phyloP scores from a whole-genome alignment of 2,329 filamentous ascomycete species.

The Aspergillus fischeri region DNA sequence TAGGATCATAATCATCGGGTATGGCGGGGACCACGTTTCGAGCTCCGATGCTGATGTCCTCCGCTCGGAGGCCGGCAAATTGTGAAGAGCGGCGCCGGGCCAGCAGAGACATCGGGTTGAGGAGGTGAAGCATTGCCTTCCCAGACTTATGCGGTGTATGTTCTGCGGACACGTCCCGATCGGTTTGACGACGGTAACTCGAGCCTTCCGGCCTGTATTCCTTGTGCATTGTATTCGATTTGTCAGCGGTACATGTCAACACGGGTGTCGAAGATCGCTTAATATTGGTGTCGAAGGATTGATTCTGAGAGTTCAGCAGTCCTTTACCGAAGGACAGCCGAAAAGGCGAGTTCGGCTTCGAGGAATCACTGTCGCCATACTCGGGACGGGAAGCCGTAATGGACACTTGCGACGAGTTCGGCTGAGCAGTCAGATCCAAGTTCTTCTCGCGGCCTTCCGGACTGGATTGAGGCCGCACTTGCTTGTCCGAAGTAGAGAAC shows the following conservation, averaged over 20 bases:
- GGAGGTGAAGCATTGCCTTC: slow-evolving; percentile 52
- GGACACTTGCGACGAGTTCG: slow-evolving; percentile 26
- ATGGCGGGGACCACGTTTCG: slow-evolving; percentile 48
- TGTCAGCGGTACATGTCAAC: slow-evolving; percentile 20
- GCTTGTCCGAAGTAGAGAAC: slow-evolving; percentile 22
- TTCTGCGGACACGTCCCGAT: slow-evolving; percentile 27
- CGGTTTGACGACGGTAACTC: slow-evolving; percentile 19
- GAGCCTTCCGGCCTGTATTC: slow-evolving; percentile 24
- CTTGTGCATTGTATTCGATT: slow-evolving; percentile 16
- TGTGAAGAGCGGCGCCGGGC: slow-evolving; percentile 55
- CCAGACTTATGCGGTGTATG: slow-evolving; percentile 31
- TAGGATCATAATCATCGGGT: slow-evolving; percentile 59
- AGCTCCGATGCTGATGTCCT: slow-evolving; percentile 49
- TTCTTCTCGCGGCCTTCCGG: slow-evolving; percentile 25
- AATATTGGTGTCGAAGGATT: slow-evolving; percentile 18
- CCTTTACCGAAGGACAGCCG: slow-evolving; percentile 33
- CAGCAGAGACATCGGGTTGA: slow-evolving; percentile 60
- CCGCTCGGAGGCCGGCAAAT: slow-evolving; percentile 43
- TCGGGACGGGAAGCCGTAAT: slow-evolving; percentile 17
- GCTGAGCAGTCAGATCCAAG: slow-evolving; percentile 18
- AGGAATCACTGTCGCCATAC: slow-evolving; percentile 24
- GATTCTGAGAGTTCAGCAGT: slow-evolving; percentile 18
- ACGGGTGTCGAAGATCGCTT: slow-evolving; percentile 27
- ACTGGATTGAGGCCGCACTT: slow-evolving; percentile 28
- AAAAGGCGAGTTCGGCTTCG: slow-evolving; percentile 34